Evolutionary conservation across 2,329 filamentous ascomycete species (phyloP), one percentile per base, ranked within the genome.

Genomic region (Aotearoamyces nothofagi): DNA sequence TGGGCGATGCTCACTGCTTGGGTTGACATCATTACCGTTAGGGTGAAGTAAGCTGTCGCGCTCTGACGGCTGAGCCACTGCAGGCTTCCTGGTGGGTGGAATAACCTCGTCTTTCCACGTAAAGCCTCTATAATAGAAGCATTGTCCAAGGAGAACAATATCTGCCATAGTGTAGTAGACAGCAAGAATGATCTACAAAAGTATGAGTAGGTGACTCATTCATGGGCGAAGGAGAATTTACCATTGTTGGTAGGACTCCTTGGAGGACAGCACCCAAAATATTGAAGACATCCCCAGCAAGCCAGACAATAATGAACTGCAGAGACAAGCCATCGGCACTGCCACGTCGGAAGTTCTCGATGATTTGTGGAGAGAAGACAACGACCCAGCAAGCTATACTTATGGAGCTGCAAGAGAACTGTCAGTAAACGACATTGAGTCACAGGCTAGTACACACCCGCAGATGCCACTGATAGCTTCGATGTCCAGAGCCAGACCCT

Each of bases 361-460:
- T 77, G 43, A 98, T 94, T 44, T 98, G 90, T 2, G 90, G 90
- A 1, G 83, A 90, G 58, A 94, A 98, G 33, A 98, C 90, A 19
- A 96, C 82, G 33, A 96, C 80, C 90, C 90, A 94, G 51, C 86
- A 94, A 28, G 86, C 86, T 49, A 98, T 94, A 25, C 83, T 93
- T 42, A 98, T 86, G 6, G 86, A 93, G 19, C 86, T 82, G 11
- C 11, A 8, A 34, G 26, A 43, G 17, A n/a, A 24, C 7, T 29
- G 24, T 24, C n/a, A 16, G 11, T 22, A 27, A 4, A 12, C 9
- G 13, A n/a, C 5, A 27, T 25, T 6, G 17, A 17, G 33, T 26
- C 13, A 30, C 5, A 11, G 9, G 10, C 11, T 9, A 5, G 29
- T 22, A 44, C 69, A 44, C 54, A 80, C 77, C 78, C 87, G 56